Conservation (phyloP, 768 basidiomycete species). For the Lactarius quietus region DNA sequence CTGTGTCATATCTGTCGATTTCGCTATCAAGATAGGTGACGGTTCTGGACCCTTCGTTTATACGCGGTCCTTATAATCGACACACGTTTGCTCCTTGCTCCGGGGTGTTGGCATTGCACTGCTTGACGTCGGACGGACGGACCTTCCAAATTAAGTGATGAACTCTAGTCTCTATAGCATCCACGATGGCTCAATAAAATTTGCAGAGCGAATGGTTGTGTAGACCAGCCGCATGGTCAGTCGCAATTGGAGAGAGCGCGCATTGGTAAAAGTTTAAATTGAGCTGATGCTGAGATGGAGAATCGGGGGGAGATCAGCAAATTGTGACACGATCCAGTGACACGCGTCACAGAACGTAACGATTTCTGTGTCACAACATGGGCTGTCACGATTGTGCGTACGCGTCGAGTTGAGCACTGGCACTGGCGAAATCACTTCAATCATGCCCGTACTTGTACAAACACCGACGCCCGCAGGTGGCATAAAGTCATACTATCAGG, state of each 20-base stretch:
- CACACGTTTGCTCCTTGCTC: not conserved
- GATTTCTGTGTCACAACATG: not conserved
- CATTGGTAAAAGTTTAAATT: not conserved
- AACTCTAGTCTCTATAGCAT: not conserved
- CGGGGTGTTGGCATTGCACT: not conserved
- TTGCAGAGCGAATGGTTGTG: not conserved
- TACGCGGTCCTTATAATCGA: not conserved
- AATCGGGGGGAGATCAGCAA: no score
- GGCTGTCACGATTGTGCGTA: slow-evolving; percentile 6
- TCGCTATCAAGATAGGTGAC: slow-evolving; percentile 4
- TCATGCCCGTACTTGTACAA: slow-evolving; percentile 40
- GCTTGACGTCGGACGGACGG: not conserved
- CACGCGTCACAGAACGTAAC: not conserved
- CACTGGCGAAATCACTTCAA: slow-evolving; percentile 1
- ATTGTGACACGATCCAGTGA: not conserved
- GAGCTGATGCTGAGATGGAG: not conserved
- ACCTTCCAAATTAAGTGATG: not conserved
- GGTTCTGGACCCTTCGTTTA: not conserved
- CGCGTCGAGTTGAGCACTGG: slow-evolving; percentile 12
- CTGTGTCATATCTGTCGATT: slow-evolving; percentile 2
- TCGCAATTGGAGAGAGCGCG: not conserved
- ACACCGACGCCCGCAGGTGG: slow-evolving; percentile 50
- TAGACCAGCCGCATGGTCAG: not conserved
- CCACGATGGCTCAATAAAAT: not conserved
- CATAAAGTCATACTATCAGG: slow-evolving; percentile 88